Base-by-base conservation (phyloP, 345 rosid species). In the Gossypium turneri region DNA sequence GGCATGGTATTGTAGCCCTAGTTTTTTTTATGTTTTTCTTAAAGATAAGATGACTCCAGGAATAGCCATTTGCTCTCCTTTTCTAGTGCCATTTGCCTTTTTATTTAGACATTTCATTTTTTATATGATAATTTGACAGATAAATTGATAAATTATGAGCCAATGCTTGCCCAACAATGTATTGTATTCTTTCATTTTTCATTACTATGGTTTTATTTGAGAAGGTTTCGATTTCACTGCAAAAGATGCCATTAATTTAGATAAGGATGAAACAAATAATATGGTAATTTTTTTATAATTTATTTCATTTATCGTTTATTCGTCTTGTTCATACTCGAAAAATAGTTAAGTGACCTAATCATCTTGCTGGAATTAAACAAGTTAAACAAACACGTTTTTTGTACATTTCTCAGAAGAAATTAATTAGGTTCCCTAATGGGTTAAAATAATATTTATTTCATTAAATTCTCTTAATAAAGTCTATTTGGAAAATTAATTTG, bases 321-420 rank as follows among this genome's bases (percentile, higher is more conserved):
- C 44, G 56, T 34, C 5, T 6, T 63, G 71, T 55, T 58, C 20
- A 27, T 73, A 74, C 34, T 68, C 67, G 77, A 62, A 81, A 71
- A 50, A 69, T 45, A 29, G 73, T 9, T 27, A 69, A 51, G 11
- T 69, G 24, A 27, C 11, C 51, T 69, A 69, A 27, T 51, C 41
- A 51, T 27, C 60, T 45, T 50, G 45, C 60, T 69, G 47, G 22
- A 25, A 17, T 53, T 8, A 19, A 71, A 55, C 29, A 71, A 55
- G 50, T 12, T n/a, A 71, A 53, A 38, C 13, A 19, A 50, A 71
- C 13, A 8, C 29, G 63, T 55, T 53, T 70, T 12, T 6, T 11
- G 25, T 12, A 7, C 62, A 55, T 41, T 56, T 55, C 51, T 71
- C 51, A 8, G 7, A 38, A 63, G 47, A 71, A 71, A 38, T 56